Conservation (phyloP, 1,284 basidiomycete genomes). For the Puccinia coronata region DNA sequence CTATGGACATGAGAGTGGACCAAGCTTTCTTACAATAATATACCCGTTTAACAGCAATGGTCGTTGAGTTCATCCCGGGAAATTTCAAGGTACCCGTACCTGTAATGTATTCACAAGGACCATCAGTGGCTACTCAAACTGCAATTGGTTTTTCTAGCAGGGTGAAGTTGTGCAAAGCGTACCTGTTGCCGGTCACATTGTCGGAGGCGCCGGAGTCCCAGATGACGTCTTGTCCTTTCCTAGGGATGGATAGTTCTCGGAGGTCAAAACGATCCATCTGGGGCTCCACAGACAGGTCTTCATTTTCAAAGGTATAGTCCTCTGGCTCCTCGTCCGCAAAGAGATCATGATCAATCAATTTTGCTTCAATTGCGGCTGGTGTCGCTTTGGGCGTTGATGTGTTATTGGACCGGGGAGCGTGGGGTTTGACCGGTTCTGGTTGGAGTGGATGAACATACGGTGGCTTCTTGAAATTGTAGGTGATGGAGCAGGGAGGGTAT, state of each 20-base stretch:
- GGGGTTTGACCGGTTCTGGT: not conserved
- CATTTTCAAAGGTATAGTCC: not conserved
- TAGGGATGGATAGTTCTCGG: not conserved
- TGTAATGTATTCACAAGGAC: too few species aligned
- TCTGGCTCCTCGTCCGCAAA: not conserved
- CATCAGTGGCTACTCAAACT: constrained; percentile 3
- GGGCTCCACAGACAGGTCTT: not conserved
- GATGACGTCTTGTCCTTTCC: not conserved
- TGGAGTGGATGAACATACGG: not conserved
- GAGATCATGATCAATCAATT: not conserved
- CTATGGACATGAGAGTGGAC: not conserved
- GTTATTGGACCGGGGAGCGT: not conserved
- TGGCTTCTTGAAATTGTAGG: not conserved
- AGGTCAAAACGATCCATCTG: not conserved
- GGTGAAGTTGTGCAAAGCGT: not conserved
- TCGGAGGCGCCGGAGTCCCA: constrained; percentile 11
- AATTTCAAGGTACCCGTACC: not conserved
- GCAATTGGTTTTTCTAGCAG: not conserved
- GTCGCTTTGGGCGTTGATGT: not conserved
- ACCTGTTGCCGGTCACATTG: not conserved
- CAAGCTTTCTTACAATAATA: constrained; percentile 2
- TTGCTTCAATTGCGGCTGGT: not conserved
- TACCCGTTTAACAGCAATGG: not conserved
- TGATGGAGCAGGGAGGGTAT: not conserved
- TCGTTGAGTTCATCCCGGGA: too few species aligned